A percentile compares a stretch with the other conserved stretches of the same genome.
Evolutionary conservation across 1,284 basidiomycete genomes (phyloP).

Genomic region (Leccinum variabile): DNA sequence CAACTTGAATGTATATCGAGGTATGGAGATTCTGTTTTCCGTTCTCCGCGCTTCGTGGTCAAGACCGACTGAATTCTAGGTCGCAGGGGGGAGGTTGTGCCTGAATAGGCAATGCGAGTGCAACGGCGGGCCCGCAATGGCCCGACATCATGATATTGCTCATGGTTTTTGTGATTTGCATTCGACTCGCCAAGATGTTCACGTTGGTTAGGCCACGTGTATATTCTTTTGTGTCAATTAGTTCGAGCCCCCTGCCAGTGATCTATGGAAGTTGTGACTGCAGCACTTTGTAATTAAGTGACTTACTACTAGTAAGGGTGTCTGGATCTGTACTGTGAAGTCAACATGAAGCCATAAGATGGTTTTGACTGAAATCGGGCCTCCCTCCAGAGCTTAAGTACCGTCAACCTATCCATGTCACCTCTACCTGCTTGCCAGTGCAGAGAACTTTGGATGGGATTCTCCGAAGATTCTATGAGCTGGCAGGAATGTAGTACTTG

Average conservation of each 20-base stretch:
- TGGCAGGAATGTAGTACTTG: no score
- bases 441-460: no score
- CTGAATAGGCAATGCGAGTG: not conserved
- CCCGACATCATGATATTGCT: not conserved
- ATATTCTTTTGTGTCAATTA: no score
- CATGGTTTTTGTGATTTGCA: not conserved
- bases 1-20: constrained; percentile 42
- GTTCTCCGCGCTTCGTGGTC: not conserved
- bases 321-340: not conserved
- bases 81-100: constrained; percentile 20
- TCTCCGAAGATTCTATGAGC: no score
- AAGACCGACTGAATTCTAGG: not conserved
- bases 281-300: no score
- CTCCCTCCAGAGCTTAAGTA: not conserved
- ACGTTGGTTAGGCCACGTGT: no score
- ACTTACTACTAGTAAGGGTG: not conserved
- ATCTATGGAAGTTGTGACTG: no score
- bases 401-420: not conserved
- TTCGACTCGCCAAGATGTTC: no score
- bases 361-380: not conserved
- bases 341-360: not conserved
- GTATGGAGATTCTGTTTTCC: constrained; percentile 12
- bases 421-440: no score
- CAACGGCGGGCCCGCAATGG: not conserved
- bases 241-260: no score